A percentile compares a stretch with the other conserved stretches of the same genome.
These are phyloP conservation scores for Pseudogymnoascus sp. DNA, from an alignment of 2,329 filamentous ascomycete species.

Conservation along the genomic window DNA sequence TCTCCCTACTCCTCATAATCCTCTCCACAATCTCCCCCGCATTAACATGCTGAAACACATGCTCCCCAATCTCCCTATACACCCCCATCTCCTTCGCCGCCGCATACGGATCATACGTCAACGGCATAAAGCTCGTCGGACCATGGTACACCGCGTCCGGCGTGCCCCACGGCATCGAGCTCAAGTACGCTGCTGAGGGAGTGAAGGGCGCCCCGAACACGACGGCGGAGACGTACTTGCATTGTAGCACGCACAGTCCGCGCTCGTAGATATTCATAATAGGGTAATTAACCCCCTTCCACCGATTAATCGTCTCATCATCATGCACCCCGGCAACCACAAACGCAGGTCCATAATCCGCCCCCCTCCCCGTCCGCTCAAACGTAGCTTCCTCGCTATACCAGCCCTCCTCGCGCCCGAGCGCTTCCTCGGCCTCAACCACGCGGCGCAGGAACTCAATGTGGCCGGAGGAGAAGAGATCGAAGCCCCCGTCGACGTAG, in stretches of 20 bases:
- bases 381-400: slow-evolving; percentile 55
- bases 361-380: slow-evolving; percentile 54
- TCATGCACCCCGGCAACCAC: slow-evolving; percentile 92
- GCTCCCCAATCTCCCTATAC: slow-evolving; percentile 67
- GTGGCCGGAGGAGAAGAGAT: slow-evolving; percentile 92
- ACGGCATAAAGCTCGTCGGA: slow-evolving; percentile 56
- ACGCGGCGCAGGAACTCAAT: slow-evolving; percentile 88
- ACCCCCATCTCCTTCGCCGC: slow-evolving; percentile 76
- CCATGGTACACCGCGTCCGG: slow-evolving; percentile 88
- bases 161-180: slow-evolving; percentile 60
- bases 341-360: slow-evolving; percentile 73
- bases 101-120: slow-evolving; percentile 70
- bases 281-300: slow-evolving; percentile 96
- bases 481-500: slow-evolving; percentile 95
- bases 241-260: slow-evolving; percentile 89
- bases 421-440: slow-evolving; percentile 59
- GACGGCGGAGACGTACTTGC: slow-evolving; percentile 82
- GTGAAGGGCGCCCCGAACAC: slow-evolving; percentile 87
- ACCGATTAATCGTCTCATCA: slow-evolving; percentile 88
- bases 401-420: slow-evolving; percentile 64
- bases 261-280: slow-evolving; percentile 99
- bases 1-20: slow-evolving; percentile 76
- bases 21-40: slow-evolving; percentile 84
- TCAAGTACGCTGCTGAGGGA: slow-evolving; percentile 70
- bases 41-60: slow-evolving; percentile 81